Conservation (phyloP, 176 grass and related monocot species). For the Lolium perenne region DNA sequence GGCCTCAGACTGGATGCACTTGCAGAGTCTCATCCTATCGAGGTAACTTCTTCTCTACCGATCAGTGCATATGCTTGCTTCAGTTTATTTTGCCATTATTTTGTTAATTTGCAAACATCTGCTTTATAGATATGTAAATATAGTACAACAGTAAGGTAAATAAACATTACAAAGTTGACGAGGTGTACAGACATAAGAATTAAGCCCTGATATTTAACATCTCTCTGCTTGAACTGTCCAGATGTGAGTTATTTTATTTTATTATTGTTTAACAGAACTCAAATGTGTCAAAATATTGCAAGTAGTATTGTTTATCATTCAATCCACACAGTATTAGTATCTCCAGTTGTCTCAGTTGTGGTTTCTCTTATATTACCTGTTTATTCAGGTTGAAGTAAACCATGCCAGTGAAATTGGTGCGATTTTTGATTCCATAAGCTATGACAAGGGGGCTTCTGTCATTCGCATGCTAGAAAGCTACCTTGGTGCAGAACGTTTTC, state of each 20-base stretch:
- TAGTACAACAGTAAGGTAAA: not conserved
- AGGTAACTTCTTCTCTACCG: constrained; percentile 54
- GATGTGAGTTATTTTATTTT: constrained; percentile 10
- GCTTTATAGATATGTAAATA: constrained; percentile 4
- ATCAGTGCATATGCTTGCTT: not conserved
- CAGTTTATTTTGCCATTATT: not conserved
- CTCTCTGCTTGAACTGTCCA: not conserved
- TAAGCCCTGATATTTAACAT: constrained; percentile 1
- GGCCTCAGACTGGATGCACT: constrained; percentile 90
- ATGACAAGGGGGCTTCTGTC: constrained; percentile 82
- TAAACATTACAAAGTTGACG: not conserved
- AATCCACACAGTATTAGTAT: constrained; percentile 13
- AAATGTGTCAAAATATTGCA: not conserved
- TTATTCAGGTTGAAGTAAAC: constrained; percentile 77
- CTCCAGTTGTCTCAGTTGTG: constrained; percentile 18
- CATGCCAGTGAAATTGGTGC: constrained; percentile 88
- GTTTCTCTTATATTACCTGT: constrained; percentile 23
- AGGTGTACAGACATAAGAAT: constrained; percentile 3
- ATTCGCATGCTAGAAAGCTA: constrained; percentile 94
- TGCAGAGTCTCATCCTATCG: constrained; percentile 94
- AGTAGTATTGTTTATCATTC: not conserved
- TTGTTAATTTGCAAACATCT: not conserved
- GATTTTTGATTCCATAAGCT: constrained; percentile 97
- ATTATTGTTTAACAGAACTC: constrained; percentile 17
- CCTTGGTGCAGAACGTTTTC: constrained; percentile 76